phyloP scores from a whole-genome alignment of 768 basidiomycete species.

The Pleurotus salmoneostramineus region DNA sequence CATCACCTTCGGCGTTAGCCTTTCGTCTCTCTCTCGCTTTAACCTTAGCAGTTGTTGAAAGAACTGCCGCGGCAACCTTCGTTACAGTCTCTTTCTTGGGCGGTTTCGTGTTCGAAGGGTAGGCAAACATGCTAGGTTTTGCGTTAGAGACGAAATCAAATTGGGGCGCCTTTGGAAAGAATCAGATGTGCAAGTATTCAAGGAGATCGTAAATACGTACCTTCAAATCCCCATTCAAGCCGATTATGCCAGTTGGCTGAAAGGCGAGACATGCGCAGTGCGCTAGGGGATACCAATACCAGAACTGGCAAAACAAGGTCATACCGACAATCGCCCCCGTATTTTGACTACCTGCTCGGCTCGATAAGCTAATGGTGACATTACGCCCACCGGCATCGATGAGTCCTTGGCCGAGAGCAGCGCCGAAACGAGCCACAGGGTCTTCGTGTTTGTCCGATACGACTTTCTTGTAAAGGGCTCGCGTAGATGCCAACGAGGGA shows the following conservation, averaged over 20 bases:
- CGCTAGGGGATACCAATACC: slow-evolving; percentile 99
- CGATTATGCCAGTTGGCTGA: slow-evolving; percentile 94
- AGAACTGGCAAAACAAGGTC: slow-evolving; percentile 97
- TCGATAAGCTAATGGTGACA: slow-evolving; percentile 90
- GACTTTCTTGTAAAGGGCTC: slow-evolving; percentile 86
- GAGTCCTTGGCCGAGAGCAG: slow-evolving; percentile 92
- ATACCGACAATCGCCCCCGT: slow-evolving; percentile 97
- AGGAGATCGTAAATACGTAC: slow-evolving; percentile 28
- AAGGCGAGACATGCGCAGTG: slow-evolving; percentile 92
- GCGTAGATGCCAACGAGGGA: slow-evolving; percentile 74
- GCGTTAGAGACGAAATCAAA: slow-evolving; percentile 92
- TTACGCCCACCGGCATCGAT: slow-evolving; percentile 98
- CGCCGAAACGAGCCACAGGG: slow-evolving; percentile 97
- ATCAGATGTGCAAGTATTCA: neutral
- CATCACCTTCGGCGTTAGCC: slow-evolving; percentile 75
- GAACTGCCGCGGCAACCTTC: slow-evolving; percentile 91
- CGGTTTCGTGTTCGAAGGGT: slow-evolving; percentile 81
- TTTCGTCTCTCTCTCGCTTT: slow-evolving; percentile 93
- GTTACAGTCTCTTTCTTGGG: slow-evolving; percentile 90
- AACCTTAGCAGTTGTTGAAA: slow-evolving; percentile 97
- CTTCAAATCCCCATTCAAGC: slow-evolving; percentile 81
- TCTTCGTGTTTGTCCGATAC: slow-evolving; percentile 97
- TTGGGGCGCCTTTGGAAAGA: slow-evolving; percentile 73
- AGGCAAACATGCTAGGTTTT: slow-evolving; percentile 87
- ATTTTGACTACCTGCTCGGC: slow-evolving; percentile 88